Base-by-base conservation (phyloP, 192 early-diverging fungal genomes). In the Oehlia diaphana region DNA sequence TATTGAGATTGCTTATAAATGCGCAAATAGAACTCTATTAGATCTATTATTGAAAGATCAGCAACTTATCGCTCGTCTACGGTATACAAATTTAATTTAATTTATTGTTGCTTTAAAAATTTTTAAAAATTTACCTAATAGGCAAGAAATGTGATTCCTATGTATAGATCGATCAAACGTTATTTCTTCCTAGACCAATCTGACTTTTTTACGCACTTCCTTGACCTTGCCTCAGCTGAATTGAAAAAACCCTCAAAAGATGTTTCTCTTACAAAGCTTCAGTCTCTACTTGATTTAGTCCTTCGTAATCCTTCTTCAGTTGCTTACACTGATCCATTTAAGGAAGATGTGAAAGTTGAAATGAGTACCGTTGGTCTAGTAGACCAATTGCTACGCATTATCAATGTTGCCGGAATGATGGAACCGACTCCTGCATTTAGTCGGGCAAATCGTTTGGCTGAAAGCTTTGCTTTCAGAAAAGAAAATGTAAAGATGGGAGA, bases 101-200 rank as follows among this genome's bases (percentile, higher is more conserved):
- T 26, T 37, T 72, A 44, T 74, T 23, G 47, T 47, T 9, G 10
- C 23, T 23, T 73, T 19, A 3, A 39, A 1, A 23, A 35, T 10
- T n/a, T n/a, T 8, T 70, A 5, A 35, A 42, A 0, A 37, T 37
- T 37, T 37, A 37, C 0, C 5, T 37, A 37, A 37, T 4, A 0
- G 37, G 37, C 37, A 37, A 37, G 37, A 37, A 42, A 14, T 33
- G 10, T 50, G 12, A 62, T 44, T 37, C 3, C 26, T n/a, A 70
- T 44, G 1, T 69, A 31, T 69, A 95, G 93, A 68, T 97, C 96
- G 5, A 83, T 98, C 31, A 99, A 99, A 85, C 93, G 91, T 53
- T 97, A 95, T 83, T 93, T 97, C 67, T 87, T 99, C 73, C 87
- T 98, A 76, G 95, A 97, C 81, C 94, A 95, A 81, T 94, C 94